Evolutionary conservation across 2,329 filamentous ascomycete genomes (phyloP).

Genomic region (Scytalidium lignicola): DNA sequence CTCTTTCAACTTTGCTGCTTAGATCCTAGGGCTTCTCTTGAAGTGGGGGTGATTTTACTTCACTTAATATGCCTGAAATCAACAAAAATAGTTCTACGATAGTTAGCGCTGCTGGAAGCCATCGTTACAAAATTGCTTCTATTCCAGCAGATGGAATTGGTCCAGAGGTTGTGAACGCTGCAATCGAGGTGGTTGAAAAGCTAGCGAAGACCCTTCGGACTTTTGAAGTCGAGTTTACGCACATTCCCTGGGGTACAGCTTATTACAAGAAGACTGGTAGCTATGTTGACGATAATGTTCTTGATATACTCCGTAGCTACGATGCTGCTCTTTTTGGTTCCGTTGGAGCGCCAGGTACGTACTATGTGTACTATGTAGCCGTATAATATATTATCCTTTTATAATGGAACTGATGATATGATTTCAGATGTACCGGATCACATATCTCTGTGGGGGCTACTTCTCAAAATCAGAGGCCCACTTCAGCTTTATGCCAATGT

Average conservation of each 20-base stretch:
- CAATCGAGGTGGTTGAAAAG: slow-evolving; percentile 55
- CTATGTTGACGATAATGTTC: slow-evolving; percentile 52
- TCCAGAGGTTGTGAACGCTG: slow-evolving; percentile 52
- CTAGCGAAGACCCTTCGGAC: slow-evolving; percentile 45
- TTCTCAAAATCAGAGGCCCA: slow-evolving; percentile 41
- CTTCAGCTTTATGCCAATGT: slow-evolving; percentile 63
- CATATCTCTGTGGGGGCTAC: slow-evolving; percentile 59
- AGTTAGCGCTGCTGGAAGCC: neutral
- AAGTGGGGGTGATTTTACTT: too few species aligned
- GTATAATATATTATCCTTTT: neutral
- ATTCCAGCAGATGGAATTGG: slow-evolving; percentile 62
- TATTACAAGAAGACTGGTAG: slow-evolving; percentile 52
- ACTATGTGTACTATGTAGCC: too few species aligned
- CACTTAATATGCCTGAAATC: neutral
- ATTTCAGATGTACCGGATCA: slow-evolving; percentile 53
- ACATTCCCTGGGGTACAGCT: slow-evolving; percentile 55
- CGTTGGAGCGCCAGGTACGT: slow-evolving; percentile 46
- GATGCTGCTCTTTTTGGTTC: slow-evolving; percentile 55
- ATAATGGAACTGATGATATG: neutral
- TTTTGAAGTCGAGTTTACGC: slow-evolving; percentile 54
- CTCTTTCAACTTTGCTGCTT: too few species aligned
- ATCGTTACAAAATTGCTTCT: slow-evolving; percentile 42
- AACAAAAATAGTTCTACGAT: neutral
- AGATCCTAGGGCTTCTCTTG: too few species aligned
- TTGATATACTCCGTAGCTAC: slow-evolving; percentile 47